These are phyloP conservation scores for Capillidium rhysosporum DNA, from an alignment of 371 early-diverging fungal species.

Conservation along the genomic window DNA sequence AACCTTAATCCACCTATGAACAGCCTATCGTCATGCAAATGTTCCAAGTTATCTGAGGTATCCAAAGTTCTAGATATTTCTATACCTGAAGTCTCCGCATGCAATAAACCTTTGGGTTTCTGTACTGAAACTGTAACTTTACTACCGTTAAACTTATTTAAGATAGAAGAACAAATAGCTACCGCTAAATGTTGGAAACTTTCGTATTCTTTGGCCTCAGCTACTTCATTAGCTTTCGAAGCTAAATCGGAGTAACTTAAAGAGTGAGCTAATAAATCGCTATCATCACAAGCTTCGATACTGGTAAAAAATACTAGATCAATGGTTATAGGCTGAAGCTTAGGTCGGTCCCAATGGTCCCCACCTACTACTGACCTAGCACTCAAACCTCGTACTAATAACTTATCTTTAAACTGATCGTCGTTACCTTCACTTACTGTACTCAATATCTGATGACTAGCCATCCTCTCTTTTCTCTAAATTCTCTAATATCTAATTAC, in stretches of 20 bases:
- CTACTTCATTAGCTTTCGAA: slow-evolving; percentile 50
- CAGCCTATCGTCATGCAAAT: slow-evolving; percentile 23
- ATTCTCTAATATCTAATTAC: no score
- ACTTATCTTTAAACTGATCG: slow-evolving; percentile 29
- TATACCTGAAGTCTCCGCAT: slow-evolving; percentile 75
- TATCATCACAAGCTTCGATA: slow-evolving; percentile 50
- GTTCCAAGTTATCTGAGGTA: slow-evolving; percentile 12
- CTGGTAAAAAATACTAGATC: slow-evolving; percentile 49
- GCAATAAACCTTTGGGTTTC: slow-evolving; percentile 79
- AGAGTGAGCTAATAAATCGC: slow-evolving; percentile 52
- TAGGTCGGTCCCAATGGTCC: slow-evolving; percentile 81
- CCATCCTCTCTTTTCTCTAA: no score
- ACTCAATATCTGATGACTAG: no score
- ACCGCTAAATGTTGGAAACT: slow-evolving; percentile 54
- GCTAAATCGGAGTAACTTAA: slow-evolving; percentile 69
- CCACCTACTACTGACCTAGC: slow-evolving; percentile 76
- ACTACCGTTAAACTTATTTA: slow-evolving; percentile 30
- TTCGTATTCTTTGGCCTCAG: slow-evolving; percentile 43
- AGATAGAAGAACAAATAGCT: slow-evolving; percentile 33
- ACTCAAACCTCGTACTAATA: slow-evolving; percentile 57
- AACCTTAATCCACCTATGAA: slow-evolving; percentile 61
- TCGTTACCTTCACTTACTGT: background rate
- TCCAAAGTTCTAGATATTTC: slow-evolving; percentile 46
- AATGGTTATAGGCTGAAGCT: slow-evolving; percentile 70
- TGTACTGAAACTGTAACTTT: slow-evolving; percentile 54